Evolutionary conservation across 768 basidiomycete genomes (phyloP).

Genomic region (Gelatoporia subvermispora): DNA sequence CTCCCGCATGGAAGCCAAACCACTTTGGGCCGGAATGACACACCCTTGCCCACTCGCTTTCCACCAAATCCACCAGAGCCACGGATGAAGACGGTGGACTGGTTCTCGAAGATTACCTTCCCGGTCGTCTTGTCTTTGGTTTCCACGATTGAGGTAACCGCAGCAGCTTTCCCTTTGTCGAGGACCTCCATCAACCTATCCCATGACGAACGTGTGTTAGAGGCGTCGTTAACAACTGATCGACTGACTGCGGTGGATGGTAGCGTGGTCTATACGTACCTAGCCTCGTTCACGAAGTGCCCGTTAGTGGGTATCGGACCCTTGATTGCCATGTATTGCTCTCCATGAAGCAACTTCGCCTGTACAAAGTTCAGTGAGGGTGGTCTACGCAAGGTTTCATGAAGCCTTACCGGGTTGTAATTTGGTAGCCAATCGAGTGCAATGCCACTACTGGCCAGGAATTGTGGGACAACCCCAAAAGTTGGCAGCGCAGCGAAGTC

Average conservation of each 20-base stretch:
- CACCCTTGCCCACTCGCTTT: conserved; percentile 77
- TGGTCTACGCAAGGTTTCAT: too few relatives aligned
- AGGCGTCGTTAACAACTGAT: too few relatives aligned
- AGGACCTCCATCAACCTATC: conserved; percentile 70
- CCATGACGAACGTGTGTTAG: neutral
- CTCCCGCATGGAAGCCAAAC: neutral
- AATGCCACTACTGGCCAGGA: conserved; percentile 61
- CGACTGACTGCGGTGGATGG: neutral
- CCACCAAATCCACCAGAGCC: conserved; percentile 97
- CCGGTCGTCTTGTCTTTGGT: conserved; percentile 80
- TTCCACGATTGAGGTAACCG: conserved; percentile 73
- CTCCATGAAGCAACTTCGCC: conserved; percentile 97
- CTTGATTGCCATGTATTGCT: conserved; percentile 89
- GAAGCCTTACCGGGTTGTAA: conserved; percentile 74
- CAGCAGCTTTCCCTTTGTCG: conserved; percentile 92
- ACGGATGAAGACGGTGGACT: conserved; percentile 87
- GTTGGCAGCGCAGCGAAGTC: conserved; percentile 85
- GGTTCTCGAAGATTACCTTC: conserved; percentile 84
- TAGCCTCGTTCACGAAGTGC: conserved; percentile 67
- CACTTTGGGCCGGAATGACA: conserved; percentile 13
- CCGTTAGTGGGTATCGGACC: conserved; percentile 82
- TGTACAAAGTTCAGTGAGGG: conserved; percentile 23
- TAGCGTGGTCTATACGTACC: conserved; percentile 36
- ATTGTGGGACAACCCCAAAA: conserved; percentile 93
- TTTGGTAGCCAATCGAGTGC: conserved; percentile 88